Evolutionary conservation across 371 early-diverging fungal genomes (phyloP).

Genomic region (Blyttiomyces sp.): DNA sequence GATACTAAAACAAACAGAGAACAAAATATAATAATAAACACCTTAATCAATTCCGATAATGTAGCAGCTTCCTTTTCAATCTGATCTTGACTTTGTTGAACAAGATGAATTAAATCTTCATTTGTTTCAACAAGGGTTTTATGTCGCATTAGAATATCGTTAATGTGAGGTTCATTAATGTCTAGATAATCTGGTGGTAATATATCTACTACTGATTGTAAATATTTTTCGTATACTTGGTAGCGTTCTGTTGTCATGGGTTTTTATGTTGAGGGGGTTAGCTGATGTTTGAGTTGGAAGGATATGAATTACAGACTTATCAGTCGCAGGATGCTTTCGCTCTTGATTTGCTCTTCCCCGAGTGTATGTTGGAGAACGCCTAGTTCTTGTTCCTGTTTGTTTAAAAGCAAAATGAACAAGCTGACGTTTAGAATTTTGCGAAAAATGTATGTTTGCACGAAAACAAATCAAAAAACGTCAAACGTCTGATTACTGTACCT

Average conservation of each 20-base stretch:
- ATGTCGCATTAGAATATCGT: slow-evolving; percentile 55
- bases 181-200: slow-evolving; percentile 56
- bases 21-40: neutral
- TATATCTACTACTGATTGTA: slow-evolving; percentile 48
- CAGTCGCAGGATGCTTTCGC: slow-evolving; percentile 27
- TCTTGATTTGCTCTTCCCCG: slow-evolving; percentile 34
- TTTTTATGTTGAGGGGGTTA: neutral
- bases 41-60: slow-evolving; percentile 41
- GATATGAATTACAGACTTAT: slow-evolving; percentile 15
- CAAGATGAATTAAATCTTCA: slow-evolving; percentile 41
- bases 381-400: slow-evolving; percentile 49
- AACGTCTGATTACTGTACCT: slow-evolving; percentile 37
- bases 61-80: slow-evolving; percentile 38
- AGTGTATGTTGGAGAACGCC: slow-evolving; percentile 24
- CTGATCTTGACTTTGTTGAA: slow-evolving; percentile 39
- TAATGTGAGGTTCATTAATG: slow-evolving; percentile 55
- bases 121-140: slow-evolving; percentile 54
- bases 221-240: slow-evolving; percentile 47
- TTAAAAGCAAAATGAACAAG: too few relatives aligned
- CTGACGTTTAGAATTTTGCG: neutral
- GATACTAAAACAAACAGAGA: neutral
- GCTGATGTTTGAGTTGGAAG: neutral
- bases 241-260: slow-evolving; percentile 33
- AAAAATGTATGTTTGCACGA: neutral
- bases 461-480: neutral